Conservation (phyloP, 2,329 filamentous ascomycete genomes). For the Talaromyces sp. region DNA sequence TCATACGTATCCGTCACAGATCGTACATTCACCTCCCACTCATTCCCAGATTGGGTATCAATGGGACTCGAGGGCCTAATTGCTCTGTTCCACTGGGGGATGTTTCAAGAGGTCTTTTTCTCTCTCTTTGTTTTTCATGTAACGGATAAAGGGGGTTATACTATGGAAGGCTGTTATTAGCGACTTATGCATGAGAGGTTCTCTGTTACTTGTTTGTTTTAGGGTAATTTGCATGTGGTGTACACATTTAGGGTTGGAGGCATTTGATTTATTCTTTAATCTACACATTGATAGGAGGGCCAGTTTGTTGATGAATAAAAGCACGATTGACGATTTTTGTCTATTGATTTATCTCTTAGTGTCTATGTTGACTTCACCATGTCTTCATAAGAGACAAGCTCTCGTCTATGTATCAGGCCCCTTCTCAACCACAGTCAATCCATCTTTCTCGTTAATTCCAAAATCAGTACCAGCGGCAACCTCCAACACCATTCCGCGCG, state of each 20-base stretch:
- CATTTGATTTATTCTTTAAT: not conserved
- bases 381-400: too few species aligned
- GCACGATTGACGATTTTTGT: not conserved
- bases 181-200: conserved; percentile 10
- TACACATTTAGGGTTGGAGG: not conserved
- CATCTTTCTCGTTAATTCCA: conserved; percentile 18
- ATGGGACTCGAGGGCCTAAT: conserved; percentile 15
- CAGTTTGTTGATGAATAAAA: not conserved
- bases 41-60: conserved; percentile 15
- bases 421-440: not conserved
- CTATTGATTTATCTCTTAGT: not conserved
- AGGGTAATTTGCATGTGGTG: not conserved
- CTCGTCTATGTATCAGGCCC: not conserved
- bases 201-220: not conserved
- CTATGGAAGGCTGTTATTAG: conserved; percentile 7
- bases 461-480: conserved; percentile 29
- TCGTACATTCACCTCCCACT: conserved; percentile 6
- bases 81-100: not conserved
- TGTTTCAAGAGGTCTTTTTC: not conserved
- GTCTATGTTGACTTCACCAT: not conserved
- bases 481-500: conserved; percentile 50
- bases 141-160: not conserved
- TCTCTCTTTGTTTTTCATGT: not conserved
- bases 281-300: not conserved
- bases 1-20: conserved; percentile 7